These are phyloP conservation scores for Populus euphratica DNA, from an alignment of 345 rosid genomes.

Conservation along the genomic window DNA sequence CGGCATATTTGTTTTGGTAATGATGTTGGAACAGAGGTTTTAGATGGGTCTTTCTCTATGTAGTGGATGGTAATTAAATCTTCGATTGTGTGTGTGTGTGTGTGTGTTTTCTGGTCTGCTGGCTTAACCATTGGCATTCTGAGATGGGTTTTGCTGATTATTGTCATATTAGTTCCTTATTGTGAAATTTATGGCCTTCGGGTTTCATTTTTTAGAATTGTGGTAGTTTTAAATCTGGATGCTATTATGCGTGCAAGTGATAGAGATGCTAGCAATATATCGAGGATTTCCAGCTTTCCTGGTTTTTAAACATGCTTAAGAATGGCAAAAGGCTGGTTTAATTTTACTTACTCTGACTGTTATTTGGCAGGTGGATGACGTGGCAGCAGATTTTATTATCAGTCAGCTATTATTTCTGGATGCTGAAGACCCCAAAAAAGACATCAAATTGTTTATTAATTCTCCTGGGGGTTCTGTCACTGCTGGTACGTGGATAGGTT, in stretches of 20 bases:
- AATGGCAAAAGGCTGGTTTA: not conserved
- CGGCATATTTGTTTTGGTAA: not conserved
- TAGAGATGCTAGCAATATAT: not conserved
- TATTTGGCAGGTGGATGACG: constrained; percentile 69
- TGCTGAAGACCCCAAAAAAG: constrained; percentile 75
- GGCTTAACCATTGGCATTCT: not conserved
- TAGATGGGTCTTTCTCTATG: not conserved
- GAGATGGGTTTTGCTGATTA: not conserved
- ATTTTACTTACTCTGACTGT: constrained; percentile 7
- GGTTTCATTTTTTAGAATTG: not conserved
- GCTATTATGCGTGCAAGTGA: not conserved
- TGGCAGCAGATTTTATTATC: constrained; percentile 77
- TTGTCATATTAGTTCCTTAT: not conserved
- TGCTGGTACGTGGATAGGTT: constrained; percentile 51
- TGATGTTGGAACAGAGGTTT: not conserved
- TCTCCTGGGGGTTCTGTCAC: constrained; percentile 93
- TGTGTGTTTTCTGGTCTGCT: not conserved
- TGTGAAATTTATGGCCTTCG: not conserved
- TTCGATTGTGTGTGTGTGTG: not conserved
- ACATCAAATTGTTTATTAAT: constrained; percentile 75
- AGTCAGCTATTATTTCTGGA: constrained; percentile 89
- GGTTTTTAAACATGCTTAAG: not conserved
- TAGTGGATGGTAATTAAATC: not conserved
- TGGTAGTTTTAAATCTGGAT: not conserved
- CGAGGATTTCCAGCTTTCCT: not conserved